Evolutionary conservation across 75 land plant genomes (phyloP), one percentile per base, ranked within the genome.

Genomic region (Isoetes taiwanensis): DNA sequence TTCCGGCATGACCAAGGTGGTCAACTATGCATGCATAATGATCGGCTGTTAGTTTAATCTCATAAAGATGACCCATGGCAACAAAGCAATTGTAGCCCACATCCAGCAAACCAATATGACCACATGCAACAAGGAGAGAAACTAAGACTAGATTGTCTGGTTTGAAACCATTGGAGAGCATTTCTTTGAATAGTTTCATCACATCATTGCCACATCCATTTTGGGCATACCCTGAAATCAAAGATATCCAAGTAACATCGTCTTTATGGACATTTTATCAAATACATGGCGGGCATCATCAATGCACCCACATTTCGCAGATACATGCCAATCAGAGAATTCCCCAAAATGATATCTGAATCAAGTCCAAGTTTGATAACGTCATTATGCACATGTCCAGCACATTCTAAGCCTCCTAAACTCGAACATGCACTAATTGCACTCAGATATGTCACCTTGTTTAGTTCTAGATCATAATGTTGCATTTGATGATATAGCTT

Each of bases 221-320:
- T 20, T 79, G 68, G 17, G 42, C 72, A 62, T 67, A 75, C n/a
- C 78, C 80, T 0, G 74, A 66, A 8, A 78, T 65, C 70, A 78
- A 31, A 1, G 78, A 70, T 1, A 69, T 57, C 73, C 66, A 75
- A 0, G 69, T 42, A 27, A 78, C 43, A 17, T 58, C 5, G 66
- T 78, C 80, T 23, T 14, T 37, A n/a, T n/a, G n/a, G n/a, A n/a
- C n/a, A n/a, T n/a, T n/a, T n/a, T n/a, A n/a, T n/a, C n/a, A n/a
- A n/a, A n/a, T n/a, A n/a, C n/a, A n/a, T n/a, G n/a, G n/a, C n/a
- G n/a, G n/a, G n/a, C n/a, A n/a, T n/a, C n/a, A n/a, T n/a, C n/a
- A n/a, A n/a, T n/a, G n/a, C n/a, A n/a, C n/a, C n/a, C n/a, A n/a
- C n/a, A n/a, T n/a, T n/a, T n/a, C n/a, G n/a, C n/a, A n/a, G n/a